phyloP scores from a whole-genome alignment of 1,284 basidiomycete species.

The Apiotrichum porosum region DNA sequence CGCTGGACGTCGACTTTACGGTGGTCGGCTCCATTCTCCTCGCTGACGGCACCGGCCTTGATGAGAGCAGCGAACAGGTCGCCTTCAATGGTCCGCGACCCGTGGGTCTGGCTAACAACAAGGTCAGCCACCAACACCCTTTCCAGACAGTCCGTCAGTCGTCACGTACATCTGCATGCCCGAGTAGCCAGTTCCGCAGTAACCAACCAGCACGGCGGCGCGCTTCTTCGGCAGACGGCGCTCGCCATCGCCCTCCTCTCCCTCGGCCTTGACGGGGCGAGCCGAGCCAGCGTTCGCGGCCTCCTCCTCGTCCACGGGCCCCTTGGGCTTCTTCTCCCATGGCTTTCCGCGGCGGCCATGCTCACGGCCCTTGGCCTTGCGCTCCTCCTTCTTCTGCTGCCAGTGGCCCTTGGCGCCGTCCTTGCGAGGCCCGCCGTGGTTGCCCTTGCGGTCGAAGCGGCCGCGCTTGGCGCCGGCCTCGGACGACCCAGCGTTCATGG shows the following conservation, averaged over 20 bases:
- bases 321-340: slow-evolving; percentile 1
- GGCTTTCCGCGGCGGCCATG: not conserved
- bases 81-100: slow-evolving; percentile 80
- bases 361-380: not conserved
- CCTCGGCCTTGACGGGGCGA: slow-evolving; percentile 6
- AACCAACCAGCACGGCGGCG: slow-evolving; percentile 54
- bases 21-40: slow-evolving; percentile 88
- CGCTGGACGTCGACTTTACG: slow-evolving; percentile 81
- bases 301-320: slow-evolving; percentile 7
- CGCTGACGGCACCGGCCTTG: slow-evolving; percentile 81
- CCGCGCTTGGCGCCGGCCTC: not conserved
- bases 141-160: not conserved
- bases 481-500: slow-evolving; percentile 6
- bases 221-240: slow-evolving; percentile 54
- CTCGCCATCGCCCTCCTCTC: slow-evolving; percentile 18
- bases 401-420: not conserved
- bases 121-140: not conserved
- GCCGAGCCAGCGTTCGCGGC: slow-evolving; percentile 2
- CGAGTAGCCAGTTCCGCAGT: slow-evolving; percentile 61
- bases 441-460: not conserved
- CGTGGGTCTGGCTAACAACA: slow-evolving; percentile 36
- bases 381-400: slow-evolving; percentile 8
- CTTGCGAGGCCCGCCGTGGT: slow-evolving; percentile 1
- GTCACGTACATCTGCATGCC: slow-evolving; percentile 89
- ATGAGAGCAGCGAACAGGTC: slow-evolving; percentile 83